Evolutionary conservation across 805 yeast species (phyloP).

Genomic region (Diddensiella transvaalensis): DNA sequence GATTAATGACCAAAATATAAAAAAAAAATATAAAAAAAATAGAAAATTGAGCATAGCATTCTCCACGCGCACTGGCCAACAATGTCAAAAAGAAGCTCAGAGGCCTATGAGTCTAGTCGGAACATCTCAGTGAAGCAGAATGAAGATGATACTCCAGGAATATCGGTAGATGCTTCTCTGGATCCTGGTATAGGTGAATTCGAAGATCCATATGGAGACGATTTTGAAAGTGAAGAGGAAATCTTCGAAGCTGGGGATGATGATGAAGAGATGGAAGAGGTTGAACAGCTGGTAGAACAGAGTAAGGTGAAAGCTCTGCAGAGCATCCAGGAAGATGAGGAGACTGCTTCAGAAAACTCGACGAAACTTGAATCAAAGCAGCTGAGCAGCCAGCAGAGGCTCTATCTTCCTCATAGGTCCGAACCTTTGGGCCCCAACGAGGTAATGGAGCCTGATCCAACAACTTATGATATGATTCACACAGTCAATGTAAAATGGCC

Average conservation of each 20-base stretch:
- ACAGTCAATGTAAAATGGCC: constrained; percentile 96
- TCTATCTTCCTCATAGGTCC: constrained; percentile 85
- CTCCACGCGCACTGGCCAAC: background rate
- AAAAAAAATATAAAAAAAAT: constrained; percentile 1
- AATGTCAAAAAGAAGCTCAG: constrained; percentile 55
- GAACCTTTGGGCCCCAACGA: constrained; percentile 94
- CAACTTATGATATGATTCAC: constrained; percentile 95
- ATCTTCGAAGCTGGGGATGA: constrained; percentile 77
- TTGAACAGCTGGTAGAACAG: constrained; percentile 39
- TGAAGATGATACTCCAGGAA: constrained; percentile 39
- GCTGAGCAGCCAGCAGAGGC: constrained; percentile 19
- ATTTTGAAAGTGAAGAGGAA: constrained; percentile 82
- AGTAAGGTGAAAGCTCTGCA: constrained; percentile 16
- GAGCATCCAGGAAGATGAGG: constrained; percentile 27
- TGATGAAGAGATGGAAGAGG: constrained; percentile 43
- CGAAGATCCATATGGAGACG: constrained; percentile 71
- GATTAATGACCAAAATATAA: too few relatives aligned
- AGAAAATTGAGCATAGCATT: background rate
- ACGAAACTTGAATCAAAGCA: background rate
- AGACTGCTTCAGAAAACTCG: background rate
- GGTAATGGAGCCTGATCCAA: constrained; percentile 92
- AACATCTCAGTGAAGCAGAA: constrained; percentile 38
- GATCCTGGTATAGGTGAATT: constrained; percentile 48
- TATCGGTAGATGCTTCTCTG: constrained; percentile 11
- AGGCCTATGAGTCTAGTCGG: constrained; percentile 31